phyloP scores from a whole-genome alignment of 2,329 filamentous ascomycete genomes.

The Pyrenophora teres region DNA sequence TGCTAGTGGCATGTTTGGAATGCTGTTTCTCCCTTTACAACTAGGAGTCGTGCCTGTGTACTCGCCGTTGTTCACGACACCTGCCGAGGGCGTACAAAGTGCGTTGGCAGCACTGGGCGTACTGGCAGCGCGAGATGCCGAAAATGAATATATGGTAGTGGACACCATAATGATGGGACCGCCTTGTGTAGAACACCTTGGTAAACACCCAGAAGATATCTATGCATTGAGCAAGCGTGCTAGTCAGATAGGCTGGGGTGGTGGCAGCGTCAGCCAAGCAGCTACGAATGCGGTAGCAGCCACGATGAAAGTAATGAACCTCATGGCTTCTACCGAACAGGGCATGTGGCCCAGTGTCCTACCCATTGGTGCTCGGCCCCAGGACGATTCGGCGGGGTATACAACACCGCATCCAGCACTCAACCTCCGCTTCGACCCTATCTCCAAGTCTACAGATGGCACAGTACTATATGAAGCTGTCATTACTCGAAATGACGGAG shows the following conservation, averaged over 20 bases:
- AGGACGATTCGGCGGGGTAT: constrained; percentile 11
- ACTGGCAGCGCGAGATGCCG: not conserved
- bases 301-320: constrained; percentile 6
- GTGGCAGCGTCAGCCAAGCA: constrained; percentile 12
- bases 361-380: not conserved
- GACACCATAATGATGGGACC: not conserved
- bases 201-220: constrained; percentile 4
- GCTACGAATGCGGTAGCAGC: constrained; percentile 6
- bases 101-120: not conserved
- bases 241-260: constrained; percentile 9
- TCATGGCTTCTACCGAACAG: constrained; percentile 16
- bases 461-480: constrained; percentile 18
- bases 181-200: constrained; percentile 9
- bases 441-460: not conserved
- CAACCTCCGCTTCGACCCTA: constrained; percentile 14
- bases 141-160: not conserved
- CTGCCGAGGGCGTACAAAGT: not conserved
- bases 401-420: constrained; percentile 12
- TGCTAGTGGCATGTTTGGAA: constrained; percentile 9
- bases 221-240: not conserved
- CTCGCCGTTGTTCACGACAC: constrained; percentile 3
- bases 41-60: constrained; percentile 7
- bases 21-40: constrained; percentile 7
- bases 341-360: constrained; percentile 11
- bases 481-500: constrained; percentile 14